Evolutionary conservation across 192 early-diverging fungal species (phyloP).

Genomic region (Pilobolus umbonatus): DNA sequence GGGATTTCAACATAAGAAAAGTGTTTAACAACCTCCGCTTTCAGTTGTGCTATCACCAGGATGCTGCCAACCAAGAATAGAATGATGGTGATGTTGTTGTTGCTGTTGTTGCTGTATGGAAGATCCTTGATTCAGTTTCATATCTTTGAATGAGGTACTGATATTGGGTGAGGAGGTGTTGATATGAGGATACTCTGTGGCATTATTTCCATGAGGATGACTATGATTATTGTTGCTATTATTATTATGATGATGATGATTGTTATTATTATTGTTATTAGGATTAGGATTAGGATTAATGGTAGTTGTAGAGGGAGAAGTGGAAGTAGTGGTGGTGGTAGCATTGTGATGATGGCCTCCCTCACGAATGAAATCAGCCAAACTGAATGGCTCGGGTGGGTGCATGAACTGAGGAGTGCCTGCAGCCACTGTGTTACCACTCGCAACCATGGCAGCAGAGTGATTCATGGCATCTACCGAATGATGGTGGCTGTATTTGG

Average conservation of each 20-base stretch:
- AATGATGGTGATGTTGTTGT: slow-evolving; percentile 10
- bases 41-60: slow-evolving; percentile 19
- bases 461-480: not conserved
- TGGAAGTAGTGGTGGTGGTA: too few relatives aligned
- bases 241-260: not conserved
- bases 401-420: slow-evolving; percentile 7
- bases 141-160: not conserved
- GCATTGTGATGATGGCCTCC: not conserved
- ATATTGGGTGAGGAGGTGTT: not conserved
- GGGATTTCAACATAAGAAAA: slow-evolving; percentile 1
- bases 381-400: not conserved
- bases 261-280: slow-evolving; percentile 2
- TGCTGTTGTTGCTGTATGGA: not conserved
- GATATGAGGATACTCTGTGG: not conserved
- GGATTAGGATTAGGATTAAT: too few relatives aligned
- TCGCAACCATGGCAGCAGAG: not conserved
- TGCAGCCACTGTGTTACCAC: not conserved
- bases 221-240: not conserved
- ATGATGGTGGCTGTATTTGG: not conserved
- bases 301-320: too few relatives aligned
- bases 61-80: slow-evolving; percentile 24
- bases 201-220: not conserved
- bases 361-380: slow-evolving; percentile 12
- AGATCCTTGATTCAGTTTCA: not conserved
- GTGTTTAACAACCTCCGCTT: slow-evolving; percentile 17